Base-by-base conservation (phyloP, 1,284 basidiomycete species). In the Athelia psychrophila region DNA sequence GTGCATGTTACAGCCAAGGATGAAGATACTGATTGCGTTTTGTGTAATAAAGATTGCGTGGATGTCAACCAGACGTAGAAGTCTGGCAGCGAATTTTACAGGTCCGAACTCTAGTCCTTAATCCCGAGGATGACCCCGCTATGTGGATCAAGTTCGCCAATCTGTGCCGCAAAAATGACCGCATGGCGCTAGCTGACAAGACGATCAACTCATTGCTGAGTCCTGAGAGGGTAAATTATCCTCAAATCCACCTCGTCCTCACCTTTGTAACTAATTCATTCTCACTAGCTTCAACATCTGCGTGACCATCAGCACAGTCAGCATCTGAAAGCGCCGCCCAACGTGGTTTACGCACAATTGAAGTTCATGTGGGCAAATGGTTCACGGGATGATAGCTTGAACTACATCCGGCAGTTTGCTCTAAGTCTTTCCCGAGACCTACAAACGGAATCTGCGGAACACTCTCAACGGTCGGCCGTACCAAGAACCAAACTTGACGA, bases 81-180 rank as follows among this genome's bases (percentile, higher is more conserved):
- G 95, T 98, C 3, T 99, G 97, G 97, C 97, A 99, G 71, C 86
- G 96, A 20, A 94, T 99, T 47, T 75, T 99, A 16, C 96, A 98
- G 74, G 94, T 99, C 36, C 86, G 97, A 53, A 94, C 95, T 1
- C 81, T 99, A 48, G 95, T 99, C 20, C 77, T 98, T 27, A 92
- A 86, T 44, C 97, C 97, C 0, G 91, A 91, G 58, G 95, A 98
- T 61, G 95, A 98, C 64, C 94, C 93, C 49, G 84, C 92, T 51
- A 98, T 98, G 81, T 98, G 96, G 96, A 98, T 94, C 71, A 89
- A 92, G 67, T 93, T 94, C 63, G 92, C 91, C 20, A 93, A 94
- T 59, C 73, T 94, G 1, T 94, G 92, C 64, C 84, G 92, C 56
- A 93, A 92, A 67, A 88, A 86, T 18, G 91, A 92, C 51, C 79